Conservation (phyloP, 169 alveolate species). For the Plasmodium yoelii region DNA sequence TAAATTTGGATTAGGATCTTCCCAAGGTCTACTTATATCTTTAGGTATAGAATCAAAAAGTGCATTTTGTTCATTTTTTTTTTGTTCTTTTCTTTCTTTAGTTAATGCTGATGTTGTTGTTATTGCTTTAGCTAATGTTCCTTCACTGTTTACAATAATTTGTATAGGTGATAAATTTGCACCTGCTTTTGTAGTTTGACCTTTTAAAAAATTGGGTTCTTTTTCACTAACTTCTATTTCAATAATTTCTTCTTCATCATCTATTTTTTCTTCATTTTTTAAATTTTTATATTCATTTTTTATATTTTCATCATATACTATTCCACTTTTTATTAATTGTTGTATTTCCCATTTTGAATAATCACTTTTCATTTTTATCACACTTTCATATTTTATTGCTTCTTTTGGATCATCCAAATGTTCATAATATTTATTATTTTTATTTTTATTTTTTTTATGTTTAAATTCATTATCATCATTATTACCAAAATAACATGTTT, state of each 20-base stretch:
- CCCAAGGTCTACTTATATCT: conserved; percentile 92
- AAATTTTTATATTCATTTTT: conserved; percentile 48
- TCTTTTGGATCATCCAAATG: conserved; percentile 39
- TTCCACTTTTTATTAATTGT: conserved; percentile 81
- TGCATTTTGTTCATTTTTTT: conserved; percentile 87
- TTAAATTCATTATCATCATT: conserved; percentile 34
- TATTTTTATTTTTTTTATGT: conserved; percentile 14
- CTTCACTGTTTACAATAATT: conserved; percentile 94
- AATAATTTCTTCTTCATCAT: conserved; percentile 77
- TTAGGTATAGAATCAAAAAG: conserved; percentile 90
- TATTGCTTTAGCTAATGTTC: conserved; percentile 92
- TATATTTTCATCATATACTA: conserved; percentile 72
- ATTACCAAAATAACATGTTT: conserved; percentile 28
- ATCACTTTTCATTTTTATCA: conserved; percentile 80
- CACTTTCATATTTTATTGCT: conserved; percentile 74
- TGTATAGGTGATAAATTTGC: conserved; percentile 92
- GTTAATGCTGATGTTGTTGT: conserved; percentile 91
- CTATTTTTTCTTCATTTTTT: conserved; percentile 71
- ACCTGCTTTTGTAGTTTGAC: conserved; percentile 95
- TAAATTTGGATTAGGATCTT: conserved; percentile 93
- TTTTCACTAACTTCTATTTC: conserved; percentile 95
- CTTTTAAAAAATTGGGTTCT: conserved; percentile 96
- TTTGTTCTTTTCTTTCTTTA: conserved; percentile 91
- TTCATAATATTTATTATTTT: not conserved
- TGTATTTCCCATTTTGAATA: conserved; percentile 85